Percentiles rank a stretch among this genome's conserved stretches.
Conservation (phyloP, 2,329 filamentous ascomycete species). For the Cladosporium halotolerans region DNA sequence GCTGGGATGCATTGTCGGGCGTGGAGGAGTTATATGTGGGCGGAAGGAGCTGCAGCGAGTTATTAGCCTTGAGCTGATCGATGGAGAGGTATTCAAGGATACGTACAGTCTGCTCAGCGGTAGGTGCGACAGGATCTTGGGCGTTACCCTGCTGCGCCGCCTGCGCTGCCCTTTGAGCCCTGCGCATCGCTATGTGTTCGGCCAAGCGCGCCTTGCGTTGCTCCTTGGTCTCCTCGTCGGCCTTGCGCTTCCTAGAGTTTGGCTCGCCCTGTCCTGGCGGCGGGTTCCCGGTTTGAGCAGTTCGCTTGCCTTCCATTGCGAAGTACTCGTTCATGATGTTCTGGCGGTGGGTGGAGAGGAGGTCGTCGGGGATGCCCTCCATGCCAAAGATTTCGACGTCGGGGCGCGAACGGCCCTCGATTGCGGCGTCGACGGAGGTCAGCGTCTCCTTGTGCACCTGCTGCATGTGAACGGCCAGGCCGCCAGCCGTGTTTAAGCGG, state of each 20-base stretch:
- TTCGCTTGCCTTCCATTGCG: constrained; percentile 74
- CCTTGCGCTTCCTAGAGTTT: constrained; percentile 56
- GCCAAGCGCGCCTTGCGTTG: constrained; percentile 76
- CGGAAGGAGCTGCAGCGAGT: too few species aligned
- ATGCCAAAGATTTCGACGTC: constrained; percentile 97
- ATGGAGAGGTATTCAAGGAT: too few species aligned
- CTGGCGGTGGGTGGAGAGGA: constrained; percentile 76
- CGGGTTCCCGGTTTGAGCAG: constrained; percentile 77
- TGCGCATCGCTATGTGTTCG: constrained; percentile 65
- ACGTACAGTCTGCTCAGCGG: too few species aligned
- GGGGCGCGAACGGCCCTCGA: constrained; percentile 75
- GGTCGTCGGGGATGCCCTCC: constrained; percentile 88
- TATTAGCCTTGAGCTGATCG: too few species aligned
- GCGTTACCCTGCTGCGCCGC: background rate
- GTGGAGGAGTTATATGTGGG: too few species aligned
- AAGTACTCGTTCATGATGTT: constrained; percentile 81
- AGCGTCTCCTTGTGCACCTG: constrained; percentile 96
- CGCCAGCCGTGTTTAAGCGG: constrained; percentile 87
- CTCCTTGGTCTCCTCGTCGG: constrained; percentile 57
- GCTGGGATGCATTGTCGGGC: too few species aligned
- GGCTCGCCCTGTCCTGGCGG: constrained; percentile 43
- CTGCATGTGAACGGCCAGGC: constrained; percentile 93
- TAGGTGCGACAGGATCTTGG: background rate
- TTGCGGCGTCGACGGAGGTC: constrained; percentile 81
- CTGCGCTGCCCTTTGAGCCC: constrained; percentile 46